These are phyloP conservation scores for Eucalyptus erythrocorys DNA, from an alignment of 345 rosid species.

Conservation along the genomic window DNA sequence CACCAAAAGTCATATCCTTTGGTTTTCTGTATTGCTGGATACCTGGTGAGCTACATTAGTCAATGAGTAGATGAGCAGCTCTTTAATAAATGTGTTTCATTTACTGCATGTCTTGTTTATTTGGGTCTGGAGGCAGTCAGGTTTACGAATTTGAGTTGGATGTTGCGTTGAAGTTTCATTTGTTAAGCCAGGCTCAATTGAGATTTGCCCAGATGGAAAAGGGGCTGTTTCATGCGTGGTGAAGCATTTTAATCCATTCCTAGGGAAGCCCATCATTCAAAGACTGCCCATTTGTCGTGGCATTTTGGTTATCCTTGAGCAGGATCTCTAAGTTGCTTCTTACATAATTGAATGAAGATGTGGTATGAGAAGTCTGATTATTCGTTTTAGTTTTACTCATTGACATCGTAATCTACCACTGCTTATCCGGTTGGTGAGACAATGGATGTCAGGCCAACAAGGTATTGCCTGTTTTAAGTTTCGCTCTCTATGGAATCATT, in stretches of 20 bases:
- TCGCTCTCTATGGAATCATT: no score
- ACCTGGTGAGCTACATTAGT: not conserved
- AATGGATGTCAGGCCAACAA: not conserved
- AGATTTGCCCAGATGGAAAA: not conserved
- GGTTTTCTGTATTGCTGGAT: not conserved
- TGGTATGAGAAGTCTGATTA: not conserved
- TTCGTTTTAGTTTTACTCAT: not conserved
- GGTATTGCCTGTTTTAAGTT: not conserved
- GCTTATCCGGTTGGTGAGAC: not conserved
- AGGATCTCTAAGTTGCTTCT: not conserved
- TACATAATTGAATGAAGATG: not conserved
- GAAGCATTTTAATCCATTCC: not conserved
- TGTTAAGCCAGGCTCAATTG: not conserved
- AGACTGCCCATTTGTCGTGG: not conserved
- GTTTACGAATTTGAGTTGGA: not conserved
- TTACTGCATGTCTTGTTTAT: not conserved
- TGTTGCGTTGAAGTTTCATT: not conserved
- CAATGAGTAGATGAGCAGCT: not conserved
- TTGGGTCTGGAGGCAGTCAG: not conserved
- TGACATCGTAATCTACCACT: not conserved
- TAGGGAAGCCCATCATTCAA: not conserved
- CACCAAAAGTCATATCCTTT: not conserved
- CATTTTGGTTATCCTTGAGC: not conserved
- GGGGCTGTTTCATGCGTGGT: not conserved
- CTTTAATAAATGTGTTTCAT: not conserved